Base-by-base conservation (phyloP, 805 yeast genomes). In the Jamesozyma hellenica region DNA sequence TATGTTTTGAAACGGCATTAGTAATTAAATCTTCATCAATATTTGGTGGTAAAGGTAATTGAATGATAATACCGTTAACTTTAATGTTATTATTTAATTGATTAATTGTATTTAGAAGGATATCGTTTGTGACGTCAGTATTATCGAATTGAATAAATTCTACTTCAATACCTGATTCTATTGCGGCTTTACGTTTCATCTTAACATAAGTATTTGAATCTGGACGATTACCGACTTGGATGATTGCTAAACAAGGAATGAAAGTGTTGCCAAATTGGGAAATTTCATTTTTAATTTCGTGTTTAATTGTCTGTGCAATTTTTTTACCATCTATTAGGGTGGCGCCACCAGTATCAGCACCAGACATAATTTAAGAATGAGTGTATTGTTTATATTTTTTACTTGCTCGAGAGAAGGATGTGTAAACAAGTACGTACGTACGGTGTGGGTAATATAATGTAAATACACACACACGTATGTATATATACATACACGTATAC, bases 121-220 rank as follows among this genome's bases (percentile, higher is more conserved):
- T 10, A 10, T 35, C 33, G 10, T 16, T 12, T 12, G 15, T 78
- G 26, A 64, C 68, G 62, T 88, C 81, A 10, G 78, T 46, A 39
- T 78, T 72, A 29, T 77, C 76, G 44, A 85, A 72, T 47, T 77
- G 79, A 49, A 79, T 58, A 42, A 84, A 66, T 18, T 70, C 71
- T 42, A 92, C 85, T 28, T 65, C 66, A 42, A 92, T 81, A 42
- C 81, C 79, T 25, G 94, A 88, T 46, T 84, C 88, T 35, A 73
- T 67, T 27, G 95, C 94, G 12, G 96, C 94, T 66, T 83, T 87
- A 49, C 84, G 70, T 64, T 90, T 90, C 80, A 88, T 84, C 46
- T 80, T 75, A 40, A 90, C 96, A 64, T 90, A 90, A 10, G 95
- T 84, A 12, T 84, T 74, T 2, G 95, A 84, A 58, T 90, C 98